A percentile compares a stretch with the other conserved stretches of the same genome.
These are phyloP conservation scores for Sporothrix phasma DNA, from an alignment of 2,329 filamentous ascomycete species.

Conservation along the genomic window DNA sequence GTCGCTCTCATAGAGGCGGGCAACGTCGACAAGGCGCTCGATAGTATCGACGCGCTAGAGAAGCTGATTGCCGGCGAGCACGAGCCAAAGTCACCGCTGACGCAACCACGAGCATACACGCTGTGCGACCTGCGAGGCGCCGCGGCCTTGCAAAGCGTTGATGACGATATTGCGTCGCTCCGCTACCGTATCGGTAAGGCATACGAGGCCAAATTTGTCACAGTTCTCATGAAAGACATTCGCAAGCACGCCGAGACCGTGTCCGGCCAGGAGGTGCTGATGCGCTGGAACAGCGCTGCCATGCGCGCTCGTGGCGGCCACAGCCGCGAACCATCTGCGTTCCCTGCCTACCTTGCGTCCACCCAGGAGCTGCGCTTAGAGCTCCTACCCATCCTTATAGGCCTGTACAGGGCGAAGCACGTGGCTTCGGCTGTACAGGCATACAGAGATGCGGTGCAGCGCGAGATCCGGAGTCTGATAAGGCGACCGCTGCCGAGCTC, in stretches of 20 bases:
- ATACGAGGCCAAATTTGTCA: constrained; percentile 73
- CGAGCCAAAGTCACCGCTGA: constrained; percentile 27
- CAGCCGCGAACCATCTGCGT: constrained; percentile 54
- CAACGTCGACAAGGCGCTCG: constrained; percentile 71
- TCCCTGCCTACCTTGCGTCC: constrained; percentile 70
- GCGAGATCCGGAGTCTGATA: constrained; percentile 79
- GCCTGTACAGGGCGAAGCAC: constrained; percentile 72
- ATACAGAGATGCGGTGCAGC: constrained; percentile 73
- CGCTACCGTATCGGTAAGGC: constrained; percentile 75
- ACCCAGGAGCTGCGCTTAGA: constrained; percentile 60
- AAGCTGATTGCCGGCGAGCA: constrained; percentile 66
- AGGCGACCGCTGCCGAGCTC: constrained; percentile 80
- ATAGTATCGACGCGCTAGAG: constrained; percentile 68
- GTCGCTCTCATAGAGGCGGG: constrained; percentile 75
- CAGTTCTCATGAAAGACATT: constrained; percentile 68
- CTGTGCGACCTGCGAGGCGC: constrained; percentile 64
- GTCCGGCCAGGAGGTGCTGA: constrained; percentile 61
- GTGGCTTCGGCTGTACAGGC: constrained; percentile 71
- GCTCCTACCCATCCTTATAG: constrained; percentile 61
- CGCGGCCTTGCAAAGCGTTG: constrained; percentile 69
- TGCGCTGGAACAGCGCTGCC: constrained; percentile 73
- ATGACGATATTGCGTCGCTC: constrained; percentile 64
- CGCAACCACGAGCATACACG: constrained; percentile 21
- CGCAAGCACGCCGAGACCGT: constrained; percentile 69
- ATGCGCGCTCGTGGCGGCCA: constrained; percentile 60